Percentiles rank a stretch among this genome's conserved stretches.
These are phyloP conservation scores for Termitomyces sp. DNA, from an alignment of 768 basidiomycete species.

Conservation along the genomic window DNA sequence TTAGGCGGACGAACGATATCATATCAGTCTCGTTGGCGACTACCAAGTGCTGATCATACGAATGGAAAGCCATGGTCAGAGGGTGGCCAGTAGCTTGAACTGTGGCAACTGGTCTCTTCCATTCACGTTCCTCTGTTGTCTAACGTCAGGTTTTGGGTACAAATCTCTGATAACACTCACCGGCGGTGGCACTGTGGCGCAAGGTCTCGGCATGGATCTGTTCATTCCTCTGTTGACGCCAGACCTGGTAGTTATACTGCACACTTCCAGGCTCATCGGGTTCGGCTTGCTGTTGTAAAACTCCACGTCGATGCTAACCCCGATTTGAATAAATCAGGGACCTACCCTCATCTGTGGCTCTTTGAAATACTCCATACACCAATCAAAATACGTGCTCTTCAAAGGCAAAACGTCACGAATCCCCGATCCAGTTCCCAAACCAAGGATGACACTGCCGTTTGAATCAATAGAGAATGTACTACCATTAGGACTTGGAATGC, in stretches of 20 bases:
- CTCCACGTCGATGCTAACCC: slow-evolving; percentile 13
- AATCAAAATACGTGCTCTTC: slow-evolving; percentile 91
- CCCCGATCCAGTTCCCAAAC: slow-evolving; percentile 75
- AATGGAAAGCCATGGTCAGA: slow-evolving; percentile 82
- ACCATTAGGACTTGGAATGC: slow-evolving; percentile 64
- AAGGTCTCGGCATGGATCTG: slow-evolving; percentile 67
- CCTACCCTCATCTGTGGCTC: slow-evolving; percentile 98
- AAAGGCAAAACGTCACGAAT: slow-evolving; percentile 86
- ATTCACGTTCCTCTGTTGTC: slow-evolving; percentile 51
- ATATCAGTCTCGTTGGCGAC: slow-evolving; percentile 84
- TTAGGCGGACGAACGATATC: slow-evolving; percentile 57
- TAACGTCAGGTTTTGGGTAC: background rate
- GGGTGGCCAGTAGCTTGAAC: slow-evolving; percentile 60
- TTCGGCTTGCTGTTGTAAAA: slow-evolving; percentile 71
- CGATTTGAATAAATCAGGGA: slow-evolving; percentile 2
- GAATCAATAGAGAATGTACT: slow-evolving; percentile 81
- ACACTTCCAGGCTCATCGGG: slow-evolving; percentile 94
- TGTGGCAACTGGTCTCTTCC: slow-evolving; percentile 72
- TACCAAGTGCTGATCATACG: slow-evolving; percentile 87
- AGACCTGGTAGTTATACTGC: slow-evolving; percentile 92
- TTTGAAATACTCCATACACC: slow-evolving; percentile 96
- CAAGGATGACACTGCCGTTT: slow-evolving; percentile 63
- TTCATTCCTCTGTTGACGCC: slow-evolving; percentile 91
- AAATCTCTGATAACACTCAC: slow-evolving; percentile 39
- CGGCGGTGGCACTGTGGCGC: slow-evolving; percentile 67